phyloP scores from a whole-genome alignment of 2,329 filamentous ascomycete species.

The Xylariaceae sp. region DNA sequence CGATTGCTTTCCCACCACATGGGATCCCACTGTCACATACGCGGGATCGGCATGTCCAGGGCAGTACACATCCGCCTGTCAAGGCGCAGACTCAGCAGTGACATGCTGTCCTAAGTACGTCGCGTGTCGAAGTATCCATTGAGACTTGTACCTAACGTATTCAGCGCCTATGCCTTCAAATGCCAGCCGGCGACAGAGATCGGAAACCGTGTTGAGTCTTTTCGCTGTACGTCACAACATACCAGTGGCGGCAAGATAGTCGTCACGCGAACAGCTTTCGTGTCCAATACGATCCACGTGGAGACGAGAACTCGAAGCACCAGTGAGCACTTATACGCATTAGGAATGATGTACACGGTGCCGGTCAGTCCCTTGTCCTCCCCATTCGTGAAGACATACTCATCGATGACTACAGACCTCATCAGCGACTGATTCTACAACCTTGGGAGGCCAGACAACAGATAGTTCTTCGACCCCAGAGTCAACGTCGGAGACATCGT shows the following conservation, averaged over 20 bases:
- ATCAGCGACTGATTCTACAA: neutral
- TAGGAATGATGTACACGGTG: conserved; percentile 25
- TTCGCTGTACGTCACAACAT: conserved; percentile 23
- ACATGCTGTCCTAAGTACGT: conserved; percentile 27
- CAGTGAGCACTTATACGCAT: conserved; percentile 20
- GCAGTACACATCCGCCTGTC: conserved; percentile 29
- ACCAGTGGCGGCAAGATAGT: neutral
- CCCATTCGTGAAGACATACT: neutral
- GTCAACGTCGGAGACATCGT: too few species aligned
- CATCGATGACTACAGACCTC: neutral
- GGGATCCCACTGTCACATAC: conserved; percentile 21
- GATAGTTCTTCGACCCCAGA: neutral
- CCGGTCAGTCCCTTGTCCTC: conserved; percentile 15
- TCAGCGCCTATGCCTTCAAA: conserved; percentile 12
- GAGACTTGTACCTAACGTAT: neutral
- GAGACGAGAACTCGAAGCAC: conserved; percentile 1
- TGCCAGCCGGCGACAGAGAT: conserved; percentile 5
- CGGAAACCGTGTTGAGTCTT: conserved; percentile 11
- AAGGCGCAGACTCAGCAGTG: conserved; percentile 11
- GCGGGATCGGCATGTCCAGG: conserved; percentile 25
- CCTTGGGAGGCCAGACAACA: neutral
- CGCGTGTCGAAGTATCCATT: too few species aligned
- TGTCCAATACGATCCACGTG: neutral
- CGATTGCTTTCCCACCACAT: conserved; percentile 26
- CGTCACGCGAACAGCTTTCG: conserved; percentile 20